phyloP scores from a whole-genome alignment of 2,329 filamentous ascomycete genomes.

The Phialophora chinensis region DNA sequence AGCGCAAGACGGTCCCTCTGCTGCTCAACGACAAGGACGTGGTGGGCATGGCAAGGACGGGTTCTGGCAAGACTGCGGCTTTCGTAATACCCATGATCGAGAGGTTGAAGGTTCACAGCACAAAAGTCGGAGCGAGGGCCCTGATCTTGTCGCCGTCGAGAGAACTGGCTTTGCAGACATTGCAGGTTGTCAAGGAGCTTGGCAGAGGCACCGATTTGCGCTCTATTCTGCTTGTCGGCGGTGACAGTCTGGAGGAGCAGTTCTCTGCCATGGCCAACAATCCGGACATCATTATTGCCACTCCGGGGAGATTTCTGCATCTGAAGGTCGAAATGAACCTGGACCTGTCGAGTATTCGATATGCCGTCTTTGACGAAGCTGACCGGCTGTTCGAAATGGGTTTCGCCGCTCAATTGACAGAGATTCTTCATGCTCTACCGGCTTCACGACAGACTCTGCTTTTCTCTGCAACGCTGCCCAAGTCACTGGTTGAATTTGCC shows the following conservation, averaged over 20 bases:
- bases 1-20: slow-evolving; percentile 93
- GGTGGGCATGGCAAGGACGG: slow-evolving; percentile 99
- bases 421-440: slow-evolving; percentile 89
- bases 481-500: slow-evolving; percentile 94
- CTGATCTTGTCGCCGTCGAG: slow-evolving; percentile 90
- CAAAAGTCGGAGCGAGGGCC: slow-evolving; percentile 81
- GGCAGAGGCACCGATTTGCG: slow-evolving; percentile 88
- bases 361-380: slow-evolving; percentile 97
- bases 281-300: slow-evolving; percentile 96
- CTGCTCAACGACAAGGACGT: slow-evolving; percentile 90
- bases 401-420: slow-evolving; percentile 88
- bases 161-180: slow-evolving; percentile 90
- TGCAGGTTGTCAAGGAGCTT: slow-evolving; percentile 96
- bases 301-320: slow-evolving; percentile 93
- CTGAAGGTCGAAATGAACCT: slow-evolving; percentile 95
- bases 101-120: slow-evolving; percentile 84
- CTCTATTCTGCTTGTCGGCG: slow-evolving; percentile 87
- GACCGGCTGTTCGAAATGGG: slow-evolving; percentile 99
- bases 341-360: slow-evolving; percentile 86
- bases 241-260: slow-evolving; percentile 94
- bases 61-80: slow-evolving; percentile 96
- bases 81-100: slow-evolving; percentile 99
- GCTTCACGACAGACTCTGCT: slow-evolving; percentile 84
- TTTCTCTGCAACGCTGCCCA: slow-evolving; percentile 93
- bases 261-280: slow-evolving; percentile 92